phyloP scores from a whole-genome alignment of 2,329 filamentous ascomycete genomes.

The Cytospora piceicola region DNA sequence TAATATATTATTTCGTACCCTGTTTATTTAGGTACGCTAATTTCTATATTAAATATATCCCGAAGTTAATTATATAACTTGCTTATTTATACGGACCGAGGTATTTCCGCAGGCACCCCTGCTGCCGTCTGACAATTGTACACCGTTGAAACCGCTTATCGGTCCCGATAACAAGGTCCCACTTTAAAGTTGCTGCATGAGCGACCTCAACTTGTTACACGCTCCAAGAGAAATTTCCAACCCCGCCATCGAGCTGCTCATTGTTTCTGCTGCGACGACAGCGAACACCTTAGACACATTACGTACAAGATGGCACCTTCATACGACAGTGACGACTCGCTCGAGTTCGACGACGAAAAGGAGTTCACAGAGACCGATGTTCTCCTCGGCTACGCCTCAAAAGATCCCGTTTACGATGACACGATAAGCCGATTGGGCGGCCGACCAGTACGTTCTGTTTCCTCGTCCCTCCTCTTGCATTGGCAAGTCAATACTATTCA shows the following conservation, averaged over 20 bases:
- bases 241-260: slow-evolving; percentile 18
- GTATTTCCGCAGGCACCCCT: no score
- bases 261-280: slow-evolving; percentile 16
- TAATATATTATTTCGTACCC: no score
- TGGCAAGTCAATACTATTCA: no score
- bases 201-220: not conserved
- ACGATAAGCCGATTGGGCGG: slow-evolving; percentile 87
- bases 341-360: slow-evolving; percentile 59
- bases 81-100: no score
- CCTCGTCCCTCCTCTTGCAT: not conserved
- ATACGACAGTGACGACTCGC: slow-evolving; percentile 87
- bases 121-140: no score
- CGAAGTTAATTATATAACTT: no score
- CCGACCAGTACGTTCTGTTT: slow-evolving; percentile 67
- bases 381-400: slow-evolving; percentile 84
- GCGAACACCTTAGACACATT: slow-evolving; percentile 19
- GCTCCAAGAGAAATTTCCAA: slow-evolving; percentile 23
- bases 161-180: slow-evolving; percentile 22
- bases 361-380: slow-evolving; percentile 83
- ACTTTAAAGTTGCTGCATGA: slow-evolving; percentile 29
- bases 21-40: no score
- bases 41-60: no score
- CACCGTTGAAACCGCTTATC: slow-evolving; percentile 24
- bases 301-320: slow-evolving; percentile 65
- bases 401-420: slow-evolving; percentile 74